Evolutionary conservation across 2,329 filamentous ascomycete genomes (phyloP).

Genomic region (Septoria petroselini): DNA sequence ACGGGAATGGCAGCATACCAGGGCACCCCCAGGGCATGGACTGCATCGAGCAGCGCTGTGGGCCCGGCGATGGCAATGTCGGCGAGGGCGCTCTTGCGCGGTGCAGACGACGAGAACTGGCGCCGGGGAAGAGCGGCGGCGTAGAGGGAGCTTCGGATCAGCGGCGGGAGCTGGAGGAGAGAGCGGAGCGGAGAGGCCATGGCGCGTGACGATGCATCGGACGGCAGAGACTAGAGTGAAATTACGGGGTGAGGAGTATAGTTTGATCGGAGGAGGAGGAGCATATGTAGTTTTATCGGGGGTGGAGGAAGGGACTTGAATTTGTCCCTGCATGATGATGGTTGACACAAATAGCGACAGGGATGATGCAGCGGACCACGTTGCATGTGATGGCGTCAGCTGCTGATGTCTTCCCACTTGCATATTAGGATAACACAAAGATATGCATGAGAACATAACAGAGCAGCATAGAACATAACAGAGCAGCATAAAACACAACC

Average conservation of each 20-base stretch:
- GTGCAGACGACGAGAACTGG: constrained; percentile 30
- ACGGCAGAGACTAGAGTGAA: constrained; percentile 2
- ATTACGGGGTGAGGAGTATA: constrained; percentile 11
- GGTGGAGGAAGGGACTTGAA: no score
- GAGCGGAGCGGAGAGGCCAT: constrained; percentile 19
- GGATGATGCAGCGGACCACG: background rate
- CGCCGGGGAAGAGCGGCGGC: constrained; percentile 19
- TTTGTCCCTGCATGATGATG: constrained; percentile 15
- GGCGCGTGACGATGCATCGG: background rate
- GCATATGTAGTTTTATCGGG: no score
- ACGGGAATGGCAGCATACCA: constrained; percentile 35
- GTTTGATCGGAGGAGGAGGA: background rate
- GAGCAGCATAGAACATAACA: background rate
- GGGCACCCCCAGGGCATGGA: constrained; percentile 34
- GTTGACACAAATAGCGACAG: no score
- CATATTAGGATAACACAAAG: no score
- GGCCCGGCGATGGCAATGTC: constrained; percentile 17
- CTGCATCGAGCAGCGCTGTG: constrained; percentile 26
- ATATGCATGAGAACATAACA: no score
- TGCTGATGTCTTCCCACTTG: no score
- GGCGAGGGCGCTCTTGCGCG: constrained; percentile 13
- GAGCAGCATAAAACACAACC: background rate
- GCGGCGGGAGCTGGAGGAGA: constrained; percentile 27
- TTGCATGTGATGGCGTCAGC: constrained; percentile 13
- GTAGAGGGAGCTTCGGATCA: constrained; percentile 22